Conservation (phyloP, 495 filamentous ascomycete species). For the Penicillium maclennaniae region DNA sequence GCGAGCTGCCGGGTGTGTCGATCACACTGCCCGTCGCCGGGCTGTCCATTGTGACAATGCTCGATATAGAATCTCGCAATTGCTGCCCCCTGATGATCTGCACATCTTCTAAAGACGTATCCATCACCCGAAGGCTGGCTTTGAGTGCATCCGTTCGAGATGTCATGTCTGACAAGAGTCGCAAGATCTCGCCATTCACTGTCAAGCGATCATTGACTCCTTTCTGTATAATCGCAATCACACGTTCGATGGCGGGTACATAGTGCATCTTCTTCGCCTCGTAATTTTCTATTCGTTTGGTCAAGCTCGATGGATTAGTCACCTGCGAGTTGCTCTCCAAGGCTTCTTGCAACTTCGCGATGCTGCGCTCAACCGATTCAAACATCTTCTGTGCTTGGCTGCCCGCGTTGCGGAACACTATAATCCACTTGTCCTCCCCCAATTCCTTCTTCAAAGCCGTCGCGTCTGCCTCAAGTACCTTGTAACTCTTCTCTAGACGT, state of each 20-base stretch:
- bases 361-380: slow-evolving; percentile 83
- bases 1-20: slow-evolving; percentile 83
- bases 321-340: slow-evolving; percentile 69
- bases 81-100: slow-evolving; percentile 62
- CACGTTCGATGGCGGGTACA: slow-evolving; percentile 86
- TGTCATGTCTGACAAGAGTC: slow-evolving; percentile 77
- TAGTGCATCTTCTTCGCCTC: slow-evolving; percentile 95
- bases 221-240: slow-evolving; percentile 85
- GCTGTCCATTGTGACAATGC: slow-evolving; percentile 80
- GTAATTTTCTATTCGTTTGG: slow-evolving; percentile 85
- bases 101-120: slow-evolving; percentile 68
- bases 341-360: slow-evolving; percentile 75
- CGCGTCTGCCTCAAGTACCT: slow-evolving; percentile 79
- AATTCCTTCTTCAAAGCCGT: slow-evolving; percentile 83
- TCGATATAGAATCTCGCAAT: slow-evolving; percentile 89
- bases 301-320: slow-evolving; percentile 59
- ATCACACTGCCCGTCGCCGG: slow-evolving; percentile 67
- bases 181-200: slow-evolving; percentile 89
- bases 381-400: slow-evolving; percentile 91
- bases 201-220: slow-evolving; percentile 87
- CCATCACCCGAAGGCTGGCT: slow-evolving; percentile 70
- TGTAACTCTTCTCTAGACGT: slow-evolving; percentile 72
- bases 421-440: slow-evolving; percentile 91
- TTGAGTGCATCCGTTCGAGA: slow-evolving; percentile 73
- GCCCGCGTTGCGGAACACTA: slow-evolving; percentile 91